phyloP scores from a whole-genome alignment of 305 asterid genomes.

The Rubia tinctorum region DNA sequence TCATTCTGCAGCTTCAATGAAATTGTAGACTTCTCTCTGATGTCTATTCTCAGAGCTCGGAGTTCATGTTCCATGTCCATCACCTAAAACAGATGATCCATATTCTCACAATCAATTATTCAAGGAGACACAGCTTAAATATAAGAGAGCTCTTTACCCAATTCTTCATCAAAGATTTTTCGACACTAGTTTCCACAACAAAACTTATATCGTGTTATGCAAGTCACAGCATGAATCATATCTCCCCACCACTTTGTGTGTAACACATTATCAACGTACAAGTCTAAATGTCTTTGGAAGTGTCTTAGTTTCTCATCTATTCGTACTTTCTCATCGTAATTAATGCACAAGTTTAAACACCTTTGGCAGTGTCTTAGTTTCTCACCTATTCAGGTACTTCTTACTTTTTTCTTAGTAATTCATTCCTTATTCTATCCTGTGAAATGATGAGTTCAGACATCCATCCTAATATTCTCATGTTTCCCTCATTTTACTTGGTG shows the following conservation, averaged over 20 bases:
- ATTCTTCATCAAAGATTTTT: not conserved
- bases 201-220: not conserved
- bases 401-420: not conserved
- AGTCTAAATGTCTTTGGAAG: not conserved
- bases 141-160: not conserved
- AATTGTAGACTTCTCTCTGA: constrained; percentile 62
- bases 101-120: not conserved
- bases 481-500: not conserved
- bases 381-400: not conserved
- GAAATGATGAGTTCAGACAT: not conserved
- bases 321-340: not conserved
- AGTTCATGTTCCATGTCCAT: constrained; percentile 96
- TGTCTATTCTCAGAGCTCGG: constrained; percentile 73
- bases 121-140: constrained; percentile 4
- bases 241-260: not conserved
- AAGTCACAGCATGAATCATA: not conserved
- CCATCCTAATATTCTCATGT: not conserved
- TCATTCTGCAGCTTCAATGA: constrained; percentile 74
- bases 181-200: not conserved
- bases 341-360: not conserved
- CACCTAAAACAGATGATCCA: constrained; percentile 47
- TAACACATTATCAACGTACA: not conserved
- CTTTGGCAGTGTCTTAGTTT: not conserved
- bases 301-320: constrained; percentile 1
- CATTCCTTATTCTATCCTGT: not conserved